phyloP scores from a whole-genome alignment of 1,284 basidiomycete species.

The Cryptococcus hybrid region DNA sequence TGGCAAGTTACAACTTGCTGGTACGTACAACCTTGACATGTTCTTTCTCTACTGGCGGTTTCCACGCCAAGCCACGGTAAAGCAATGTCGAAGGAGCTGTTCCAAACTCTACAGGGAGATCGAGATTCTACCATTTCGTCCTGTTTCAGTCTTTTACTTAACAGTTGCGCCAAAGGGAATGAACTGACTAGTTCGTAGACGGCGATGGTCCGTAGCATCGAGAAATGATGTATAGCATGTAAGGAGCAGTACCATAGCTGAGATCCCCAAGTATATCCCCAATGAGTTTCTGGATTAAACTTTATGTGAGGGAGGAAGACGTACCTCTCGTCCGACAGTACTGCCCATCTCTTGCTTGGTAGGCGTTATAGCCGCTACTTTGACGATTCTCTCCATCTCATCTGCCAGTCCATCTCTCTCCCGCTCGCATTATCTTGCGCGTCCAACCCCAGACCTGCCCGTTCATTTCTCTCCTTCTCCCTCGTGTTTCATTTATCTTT shows the following conservation, averaged over 20 bases:
- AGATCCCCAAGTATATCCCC: too few species aligned
- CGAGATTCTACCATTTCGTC: slow-evolving; percentile 22
- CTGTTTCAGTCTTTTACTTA: neutral
- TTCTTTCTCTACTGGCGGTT: slow-evolving; percentile 14
- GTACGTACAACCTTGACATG: slow-evolving; percentile 12
- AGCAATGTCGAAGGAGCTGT: slow-evolving; percentile 45
- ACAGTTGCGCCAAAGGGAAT: neutral
- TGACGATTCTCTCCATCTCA: slow-evolving; percentile 28
- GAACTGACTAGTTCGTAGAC: slow-evolving; percentile 45
- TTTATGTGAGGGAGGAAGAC: slow-evolving; percentile 4
- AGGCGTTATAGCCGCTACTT: slow-evolving; percentile 38
- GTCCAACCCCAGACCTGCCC: slow-evolving; percentile 13
- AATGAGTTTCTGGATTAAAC: too few species aligned
- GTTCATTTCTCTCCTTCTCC: neutral
- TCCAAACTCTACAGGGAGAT: slow-evolving; percentile 44
- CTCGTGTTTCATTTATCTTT: neutral
- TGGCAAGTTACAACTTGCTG: slow-evolving; percentile 12
- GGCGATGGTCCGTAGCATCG: slow-evolving; percentile 46
- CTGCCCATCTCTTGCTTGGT: slow-evolving; percentile 36
- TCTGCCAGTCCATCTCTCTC: slow-evolving; percentile 13
- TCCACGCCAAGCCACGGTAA: slow-evolving; percentile 25
- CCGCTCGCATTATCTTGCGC: neutral
- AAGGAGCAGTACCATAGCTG: slow-evolving; percentile 48
- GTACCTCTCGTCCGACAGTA: slow-evolving; percentile 41
- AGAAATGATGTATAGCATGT: slow-evolving; percentile 47